Base-by-base conservation (phyloP, 345 rosid genomes). In the Sapria himalayana region DNA sequence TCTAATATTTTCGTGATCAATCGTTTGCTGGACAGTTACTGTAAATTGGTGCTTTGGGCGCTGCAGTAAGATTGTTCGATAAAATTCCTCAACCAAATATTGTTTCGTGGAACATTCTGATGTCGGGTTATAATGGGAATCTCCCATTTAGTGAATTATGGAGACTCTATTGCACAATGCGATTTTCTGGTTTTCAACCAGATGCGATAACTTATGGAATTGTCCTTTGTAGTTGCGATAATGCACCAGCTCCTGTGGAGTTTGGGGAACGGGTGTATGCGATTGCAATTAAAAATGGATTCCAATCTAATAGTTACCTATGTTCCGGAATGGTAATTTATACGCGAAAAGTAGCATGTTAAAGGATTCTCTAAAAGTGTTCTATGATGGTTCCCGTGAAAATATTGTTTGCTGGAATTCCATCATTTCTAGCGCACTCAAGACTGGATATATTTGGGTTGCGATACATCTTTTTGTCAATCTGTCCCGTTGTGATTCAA, bases 321-420 rank as follows among this genome's bases (percentile, higher is more conserved):
- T 58, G 74, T 27, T 45, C 85, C 2, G 71, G 91, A 41, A 60
- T 66, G 39, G 74, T 81, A 22, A 70, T 43, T 56, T 74, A 16
- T 68, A 74, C 22, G 52, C 74, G 0, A 77, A 70, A 41, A 62
- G 22, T 62, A 33, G 29, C 6, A 21, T 55, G 52, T 66, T 74
- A 49, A 56, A 29, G 13, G 76, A 70, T 55, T 76, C 91, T 50
- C 50, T 67, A 52, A 74, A 51, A 54, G 79, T 72, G 44, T 77
- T 81, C 45, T 15, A 53, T 58, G 78, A 70, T 29, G 62, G 51
- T 23, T 39, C 43, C 2, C 65, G 63, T 44, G 68, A 52, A 25
- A 71, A 72, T 43, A 68, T 70, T 55, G 76, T 67, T 47, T 50
- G 71, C 50, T 77, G 91, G 94, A 77, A 74, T 47, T 41, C 76